Evolutionary conservation across 225 moss, liverwort and hornwort genomes (phyloP).

Genomic region (Pseudoscleropodium purum): DNA sequence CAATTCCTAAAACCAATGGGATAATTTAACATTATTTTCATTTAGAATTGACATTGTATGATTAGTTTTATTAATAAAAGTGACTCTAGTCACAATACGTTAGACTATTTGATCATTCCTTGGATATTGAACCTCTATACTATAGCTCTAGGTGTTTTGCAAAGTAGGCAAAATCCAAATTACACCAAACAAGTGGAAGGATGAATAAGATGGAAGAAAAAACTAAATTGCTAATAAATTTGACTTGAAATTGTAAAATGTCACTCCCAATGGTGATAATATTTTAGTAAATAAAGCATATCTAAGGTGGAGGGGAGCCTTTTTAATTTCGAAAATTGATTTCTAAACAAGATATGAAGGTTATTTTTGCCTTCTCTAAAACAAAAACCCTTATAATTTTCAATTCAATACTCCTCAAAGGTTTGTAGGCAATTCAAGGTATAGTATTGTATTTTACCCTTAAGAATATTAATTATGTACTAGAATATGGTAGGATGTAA

Average conservation of each 20-base stretch:
- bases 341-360: background rate
- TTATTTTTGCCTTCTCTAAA: background rate
- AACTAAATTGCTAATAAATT: background rate
- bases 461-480: background rate
- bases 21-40: no score
- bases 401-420: background rate
- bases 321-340: background rate
- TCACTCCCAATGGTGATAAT: background rate
- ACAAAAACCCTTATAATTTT: background rate
- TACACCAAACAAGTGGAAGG: no score
- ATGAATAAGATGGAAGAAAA: no score
- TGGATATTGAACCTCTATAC: no score
- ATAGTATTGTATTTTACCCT: accelerated
- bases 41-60: no score
- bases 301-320: accelerated
- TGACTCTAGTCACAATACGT: no score
- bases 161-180: no score
- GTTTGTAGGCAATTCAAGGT: background rate
- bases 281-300: background rate
- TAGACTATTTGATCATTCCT: no score
- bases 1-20: no score
- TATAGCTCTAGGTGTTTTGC: no score
- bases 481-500: background rate
- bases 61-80: no score
- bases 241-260: background rate